Base-by-base conservation (phyloP, 1,139 yeast genomes). In the Diutina scorzettiae region DNA sequence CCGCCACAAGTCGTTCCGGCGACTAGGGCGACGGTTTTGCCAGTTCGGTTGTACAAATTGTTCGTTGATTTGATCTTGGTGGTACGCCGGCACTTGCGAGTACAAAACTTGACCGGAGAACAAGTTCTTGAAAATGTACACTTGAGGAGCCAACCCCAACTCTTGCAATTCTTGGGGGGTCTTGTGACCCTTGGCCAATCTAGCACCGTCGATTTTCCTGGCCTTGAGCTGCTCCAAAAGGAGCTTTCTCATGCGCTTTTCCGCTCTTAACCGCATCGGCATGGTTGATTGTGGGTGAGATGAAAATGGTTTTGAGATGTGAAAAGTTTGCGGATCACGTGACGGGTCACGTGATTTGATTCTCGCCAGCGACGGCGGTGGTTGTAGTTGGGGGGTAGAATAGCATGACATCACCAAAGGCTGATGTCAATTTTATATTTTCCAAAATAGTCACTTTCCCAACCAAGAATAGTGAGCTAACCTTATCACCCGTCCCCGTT, bases 51-150 rank as follows among this genome's bases (percentile, higher is more conserved):
- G 71, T 45, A 71, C 68, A 57, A 82, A 84, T 58, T 78, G 86
- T 50, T 69, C 71, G 48, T 78, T 77, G 52, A 85, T 78, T 58
- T 87, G 89, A 49, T 76, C 77, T 50, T 75, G 76, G 57, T 78
- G 81, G 52, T 68, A 70, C 29, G 74, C 78, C 17, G 93, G 94
- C 21, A 84, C 76, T 60, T 87, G 96, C 2, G 96, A 80, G 59
- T 86, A 89, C 37, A 85, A 63, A 18, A 87, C 93, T 63, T 89
- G 96, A 5, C 96, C 96, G 33, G 82, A 72, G 60, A 85, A 93
- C 44, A 85, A 63, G 65, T 89, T 87, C 56, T 93, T 76, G 66
- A 83, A 89, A 42, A 86, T 62, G 56, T 72, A 85, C 21, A 89
- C 82, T 54, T 81, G 86, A 8, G 96, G 96, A 3, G 89, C 94